A percentile compares a stretch with the other conserved stretches of the same genome.
Evolutionary conservation across 805 yeast species (phyloP).

Genomic region (Saccharomyces paradoxus): DNA sequence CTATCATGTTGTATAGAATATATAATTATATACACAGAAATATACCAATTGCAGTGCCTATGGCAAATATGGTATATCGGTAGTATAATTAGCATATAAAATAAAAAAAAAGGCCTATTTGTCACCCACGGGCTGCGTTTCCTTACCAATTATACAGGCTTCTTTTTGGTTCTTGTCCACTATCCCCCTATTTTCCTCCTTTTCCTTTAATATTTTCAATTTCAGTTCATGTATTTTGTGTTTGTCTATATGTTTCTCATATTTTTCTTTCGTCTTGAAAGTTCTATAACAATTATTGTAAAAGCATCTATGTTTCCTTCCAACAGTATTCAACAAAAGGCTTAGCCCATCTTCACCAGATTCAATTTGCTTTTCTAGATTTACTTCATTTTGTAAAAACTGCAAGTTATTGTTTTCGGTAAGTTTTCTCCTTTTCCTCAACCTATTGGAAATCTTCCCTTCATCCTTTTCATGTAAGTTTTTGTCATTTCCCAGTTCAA

Average conservation of each 20-base stretch:
- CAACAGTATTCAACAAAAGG: slow-evolving; percentile 29
- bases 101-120: neutral
- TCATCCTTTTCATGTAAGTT: neutral
- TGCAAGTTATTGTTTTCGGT: slow-evolving; percentile 8
- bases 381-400: slow-evolving; percentile 18
- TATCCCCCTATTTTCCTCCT: neutral
- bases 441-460: neutral
- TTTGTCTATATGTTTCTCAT: slow-evolving; percentile 26
- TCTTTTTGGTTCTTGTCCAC: neutral
- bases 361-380: slow-evolving; percentile 20
- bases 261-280: slow-evolving; percentile 37
- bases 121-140: neutral
- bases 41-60: neutral
- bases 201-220: slow-evolving; percentile 19
- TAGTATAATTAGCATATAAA: neutral
- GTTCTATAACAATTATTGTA: slow-evolving; percentile 44
- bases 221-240: slow-evolving; percentile 30
- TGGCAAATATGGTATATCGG: neutral
- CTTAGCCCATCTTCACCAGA: slow-evolving; percentile 22
- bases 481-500: neutral
- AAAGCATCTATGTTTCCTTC: slow-evolving; percentile 39
- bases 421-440: neutral
- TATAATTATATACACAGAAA: neutral
- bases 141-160: neutral
- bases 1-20: neutral